Evolutionary conservation across 176 grass and related monocot species (phyloP).

Genomic region (Phoenix dactylifera): DNA sequence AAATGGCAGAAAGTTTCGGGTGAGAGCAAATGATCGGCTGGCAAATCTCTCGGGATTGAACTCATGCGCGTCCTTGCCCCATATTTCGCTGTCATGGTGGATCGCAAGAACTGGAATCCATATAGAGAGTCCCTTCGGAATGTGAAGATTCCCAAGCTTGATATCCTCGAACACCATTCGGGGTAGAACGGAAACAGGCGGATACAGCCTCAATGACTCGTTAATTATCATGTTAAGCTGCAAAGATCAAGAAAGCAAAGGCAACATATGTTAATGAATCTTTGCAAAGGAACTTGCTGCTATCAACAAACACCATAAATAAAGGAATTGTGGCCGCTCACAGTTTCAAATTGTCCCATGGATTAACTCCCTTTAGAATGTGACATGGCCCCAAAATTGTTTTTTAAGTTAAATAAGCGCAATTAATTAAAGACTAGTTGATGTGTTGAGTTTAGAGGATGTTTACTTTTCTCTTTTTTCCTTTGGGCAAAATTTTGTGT

Average conservation of each 20-base stretch:
- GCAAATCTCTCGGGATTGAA: conserved; percentile 73
- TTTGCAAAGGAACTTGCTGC: not conserved
- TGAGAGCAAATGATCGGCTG: conserved; percentile 36
- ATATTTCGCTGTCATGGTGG: conserved; percentile 70
- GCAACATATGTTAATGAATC: not conserved
- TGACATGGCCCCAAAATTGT: too few relatives aligned
- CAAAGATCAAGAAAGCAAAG: not conserved
- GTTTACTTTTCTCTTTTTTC: too few relatives aligned
- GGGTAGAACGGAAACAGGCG: conserved; percentile 78
- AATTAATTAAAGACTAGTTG: too few relatives aligned
- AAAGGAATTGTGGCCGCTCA: too few relatives aligned
- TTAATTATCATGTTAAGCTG: conserved; percentile 98
- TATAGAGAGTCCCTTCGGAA: conserved; percentile 65
- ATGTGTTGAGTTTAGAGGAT: too few relatives aligned
- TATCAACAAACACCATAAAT: not conserved
- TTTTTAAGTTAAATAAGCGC: too few relatives aligned
- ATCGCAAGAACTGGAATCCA: conserved; percentile 94
- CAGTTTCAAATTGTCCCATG: too few relatives aligned
- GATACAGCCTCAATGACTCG: conserved; percentile 80
- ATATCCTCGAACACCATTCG: conserved; percentile 87
- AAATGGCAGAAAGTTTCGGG: conserved; percentile 65
- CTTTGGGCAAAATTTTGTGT: too few relatives aligned
- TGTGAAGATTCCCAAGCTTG: conserved; percentile 41
- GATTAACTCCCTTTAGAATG: too few relatives aligned
- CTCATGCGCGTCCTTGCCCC: conserved; percentile 64